Evolutionary conservation across 2,329 filamentous ascomycete species (phyloP).

Genomic region (Alternaria burnsii): DNA sequence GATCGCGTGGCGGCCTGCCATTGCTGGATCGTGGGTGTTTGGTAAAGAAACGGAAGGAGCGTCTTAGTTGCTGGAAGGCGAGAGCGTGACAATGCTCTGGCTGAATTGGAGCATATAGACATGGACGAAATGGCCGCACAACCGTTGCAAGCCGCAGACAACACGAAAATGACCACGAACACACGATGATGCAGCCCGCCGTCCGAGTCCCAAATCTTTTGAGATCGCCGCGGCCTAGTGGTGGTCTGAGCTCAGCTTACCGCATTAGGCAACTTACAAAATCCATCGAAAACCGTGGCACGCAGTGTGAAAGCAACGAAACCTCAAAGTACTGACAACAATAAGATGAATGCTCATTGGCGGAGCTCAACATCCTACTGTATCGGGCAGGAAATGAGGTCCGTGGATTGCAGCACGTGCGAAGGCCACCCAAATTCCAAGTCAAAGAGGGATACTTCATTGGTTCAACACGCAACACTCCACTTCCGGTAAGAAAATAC

Average conservation of each 20-base stretch:
- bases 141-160: neutral
- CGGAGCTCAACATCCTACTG: neutral
- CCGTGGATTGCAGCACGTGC: neutral
- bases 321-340: neutral
- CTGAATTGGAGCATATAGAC: slow-evolving; percentile 42
- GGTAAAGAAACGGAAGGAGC: slow-evolving; percentile 74
- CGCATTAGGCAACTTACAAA: neutral
- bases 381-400: neutral
- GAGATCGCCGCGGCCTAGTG: neutral
- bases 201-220: slow-evolving; percentile 14
- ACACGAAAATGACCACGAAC: neutral
- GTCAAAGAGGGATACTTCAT: neutral
- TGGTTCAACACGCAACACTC: neutral
- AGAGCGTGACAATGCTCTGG: slow-evolving; percentile 46
- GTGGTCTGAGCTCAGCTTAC: slow-evolving; percentile 15
- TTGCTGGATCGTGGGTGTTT: slow-evolving; percentile 69
- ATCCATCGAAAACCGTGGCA: neutral
- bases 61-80: slow-evolving; percentile 49
- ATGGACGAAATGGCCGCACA: slow-evolving; percentile 27
- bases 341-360: neutral
- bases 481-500: neutral
- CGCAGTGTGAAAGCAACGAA: neutral
- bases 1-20: slow-evolving; percentile 32
- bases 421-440: neutral
- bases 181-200: slow-evolving; percentile 1